Base-by-base conservation (phyloP, 2,329 filamentous ascomycete genomes). In the Aspergillus sp. region DNA sequence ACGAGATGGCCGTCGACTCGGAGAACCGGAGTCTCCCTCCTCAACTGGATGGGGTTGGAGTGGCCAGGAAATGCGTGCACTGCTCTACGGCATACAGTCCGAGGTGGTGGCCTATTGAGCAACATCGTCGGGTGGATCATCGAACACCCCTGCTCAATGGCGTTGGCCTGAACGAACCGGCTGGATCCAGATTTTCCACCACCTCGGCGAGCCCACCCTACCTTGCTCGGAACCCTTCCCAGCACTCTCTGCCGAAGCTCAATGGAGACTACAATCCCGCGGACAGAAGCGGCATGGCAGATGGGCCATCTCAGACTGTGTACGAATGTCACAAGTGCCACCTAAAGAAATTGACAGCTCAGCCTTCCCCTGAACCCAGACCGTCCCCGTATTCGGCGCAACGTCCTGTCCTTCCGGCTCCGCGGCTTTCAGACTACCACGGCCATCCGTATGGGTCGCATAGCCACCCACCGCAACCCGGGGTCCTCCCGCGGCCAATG, bases 291-390 rank as follows among this genome's bases (percentile, higher is more conserved):
- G 55, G 47, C 7, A 46, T 53, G 43, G 32, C 17, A 11, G 31
- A 21, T 16, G 45, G 41, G 17, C 38, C 16, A 16, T 34, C 38
- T 14, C 62, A 70, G 61, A 55, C 81, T 25, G 81, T 79, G 56
- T 87, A 84, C 58, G 87, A 91, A 69, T 92, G 88, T 63, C 88
- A 92, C 71, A 88, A 89, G 68, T 92, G 88, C 57, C 78, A 81
- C 61, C 67, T 76, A 58, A 79, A 73, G 25, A 80, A 80, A 52
- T 57, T 61, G 16, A 58, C 66, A 3, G 57, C 67, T 10, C 62
- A 64, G 47, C 63, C 66, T 23, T 64, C 64, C 31, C 63, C 70
- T 1, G 71, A 73, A 52, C 64, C 65, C 34, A 65, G 66, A 17
- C 66, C 66, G 20, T 70, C 70, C 32, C 66, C 69, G 9, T 71